These are phyloP conservation scores for Melanogaster broomeanus DNA, from an alignment of 768 basidiomycete species.

Conservation along the genomic window DNA sequence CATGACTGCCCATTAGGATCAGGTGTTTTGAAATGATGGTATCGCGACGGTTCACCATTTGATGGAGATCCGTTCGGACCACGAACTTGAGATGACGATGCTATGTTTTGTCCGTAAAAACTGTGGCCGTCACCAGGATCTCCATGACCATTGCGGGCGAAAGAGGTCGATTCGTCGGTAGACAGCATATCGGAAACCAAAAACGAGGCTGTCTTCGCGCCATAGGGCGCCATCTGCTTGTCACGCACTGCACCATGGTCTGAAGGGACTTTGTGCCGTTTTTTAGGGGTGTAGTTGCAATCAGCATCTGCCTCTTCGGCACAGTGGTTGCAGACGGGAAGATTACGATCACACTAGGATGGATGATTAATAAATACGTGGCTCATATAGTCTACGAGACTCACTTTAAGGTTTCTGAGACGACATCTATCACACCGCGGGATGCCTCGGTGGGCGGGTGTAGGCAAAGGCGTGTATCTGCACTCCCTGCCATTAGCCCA, in stretches of 20 bases:
- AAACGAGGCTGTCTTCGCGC: constrained; percentile 50
- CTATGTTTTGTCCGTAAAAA: constrained; percentile 52
- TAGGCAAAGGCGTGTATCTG: constrained; percentile 72
- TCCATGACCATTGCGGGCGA: constrained; percentile 14
- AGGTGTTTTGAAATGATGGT: constrained; percentile 20
- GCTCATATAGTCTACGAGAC: constrained; percentile 12
- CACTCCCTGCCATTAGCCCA: constrained; percentile 67
- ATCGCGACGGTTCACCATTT: constrained; percentile 15
- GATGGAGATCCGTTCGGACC: constrained; percentile 27
- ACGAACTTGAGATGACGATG: constrained; percentile 33
- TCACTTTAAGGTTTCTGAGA: constrained; percentile 63
- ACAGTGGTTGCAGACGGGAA: constrained; percentile 73
- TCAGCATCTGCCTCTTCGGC: constrained; percentile 49
- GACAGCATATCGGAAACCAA: constrained; percentile 43
- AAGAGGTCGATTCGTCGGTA: constrained; percentile 29
- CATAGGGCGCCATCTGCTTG: constrained; percentile 41
- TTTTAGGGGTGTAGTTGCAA: constrained; percentile 77
- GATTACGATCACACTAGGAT: constrained; percentile 66
- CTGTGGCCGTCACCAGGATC: constrained; percentile 37
- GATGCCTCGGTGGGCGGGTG: constrained; percentile 74
- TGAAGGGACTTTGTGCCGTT: constrained; percentile 54
- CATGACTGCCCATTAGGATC: constrained; percentile 23
- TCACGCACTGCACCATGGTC: constrained; percentile 41
- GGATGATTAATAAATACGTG: constrained; percentile 3
- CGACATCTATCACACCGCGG: constrained; percentile 75